phyloP scores from a whole-genome alignment of 768 basidiomycete species.

The Tremella fuciformis region DNA sequence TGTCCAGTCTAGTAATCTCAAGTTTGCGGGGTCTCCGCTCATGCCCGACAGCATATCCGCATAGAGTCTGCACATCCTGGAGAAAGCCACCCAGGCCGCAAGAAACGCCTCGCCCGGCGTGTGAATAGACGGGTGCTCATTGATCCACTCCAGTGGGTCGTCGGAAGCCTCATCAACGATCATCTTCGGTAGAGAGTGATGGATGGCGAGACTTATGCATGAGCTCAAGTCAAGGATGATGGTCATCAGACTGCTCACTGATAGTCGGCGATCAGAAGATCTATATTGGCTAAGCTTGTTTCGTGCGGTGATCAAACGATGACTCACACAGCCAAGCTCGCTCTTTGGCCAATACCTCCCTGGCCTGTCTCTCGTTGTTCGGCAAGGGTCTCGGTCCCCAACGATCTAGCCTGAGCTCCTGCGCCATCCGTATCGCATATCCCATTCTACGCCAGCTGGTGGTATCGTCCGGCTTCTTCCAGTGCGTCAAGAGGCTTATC shows the following conservation, averaged over 20 bases:
- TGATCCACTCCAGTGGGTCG: constrained; percentile 16
- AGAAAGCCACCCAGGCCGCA: constrained; percentile 9
- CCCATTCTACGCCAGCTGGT: constrained; percentile 15
- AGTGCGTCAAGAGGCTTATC: constrained; percentile 11
- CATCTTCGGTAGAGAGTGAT: constrained; percentile 17
- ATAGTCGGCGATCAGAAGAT: constrained; percentile 15
- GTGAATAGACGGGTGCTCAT: constrained; percentile 11
- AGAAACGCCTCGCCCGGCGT: constrained; percentile 14
- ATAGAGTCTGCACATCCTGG: constrained; percentile 16
- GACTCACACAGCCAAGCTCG: constrained; percentile 16
- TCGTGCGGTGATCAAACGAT: not conserved
- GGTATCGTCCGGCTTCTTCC: constrained; percentile 20
- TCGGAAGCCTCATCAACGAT: constrained; percentile 7
- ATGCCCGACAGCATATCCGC: constrained; percentile 9
- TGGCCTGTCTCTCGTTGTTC: constrained; percentile 8
- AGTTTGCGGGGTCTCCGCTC: constrained; percentile 1
- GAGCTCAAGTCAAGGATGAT: not conserved
- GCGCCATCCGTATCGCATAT: constrained; percentile 16
- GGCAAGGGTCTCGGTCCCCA: constrained; percentile 10
- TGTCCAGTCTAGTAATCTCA: constrained; percentile 10
- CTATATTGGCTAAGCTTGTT: too few species aligned
- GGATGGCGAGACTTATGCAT: constrained; percentile 13
- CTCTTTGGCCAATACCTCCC: constrained; percentile 13
- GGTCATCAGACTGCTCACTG: constrained; percentile 6
- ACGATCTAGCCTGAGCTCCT: constrained; percentile 2